Evolutionary conservation across 768 basidiomycete species (phyloP).

Genomic region (Panus rudis): DNA sequence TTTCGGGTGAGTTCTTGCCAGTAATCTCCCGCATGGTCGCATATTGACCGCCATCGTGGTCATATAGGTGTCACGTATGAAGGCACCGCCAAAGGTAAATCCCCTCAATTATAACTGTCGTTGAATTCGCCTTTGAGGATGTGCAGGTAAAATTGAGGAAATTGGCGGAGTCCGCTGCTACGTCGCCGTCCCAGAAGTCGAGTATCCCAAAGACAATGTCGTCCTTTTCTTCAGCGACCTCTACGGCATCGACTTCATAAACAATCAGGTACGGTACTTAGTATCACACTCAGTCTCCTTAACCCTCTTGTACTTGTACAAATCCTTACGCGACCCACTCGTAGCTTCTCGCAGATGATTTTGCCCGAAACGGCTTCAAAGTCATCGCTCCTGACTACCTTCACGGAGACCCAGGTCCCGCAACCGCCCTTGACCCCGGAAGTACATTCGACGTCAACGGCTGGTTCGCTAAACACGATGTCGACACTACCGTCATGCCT

Average conservation of each 20-base stretch:
- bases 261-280: constrained; percentile 21
- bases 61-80: constrained; percentile 28
- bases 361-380: constrained; percentile 35
- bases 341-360: constrained; percentile 33
- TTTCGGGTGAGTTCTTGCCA: constrained; percentile 1
- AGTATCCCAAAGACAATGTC: constrained; percentile 29
- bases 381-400: constrained; percentile 28
- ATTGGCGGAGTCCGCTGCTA: constrained; percentile 36
- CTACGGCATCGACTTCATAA: constrained; percentile 22
- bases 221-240: constrained; percentile 33
- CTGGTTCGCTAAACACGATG: constrained; percentile 31
- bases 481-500: constrained; percentile 22
- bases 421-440: background rate
- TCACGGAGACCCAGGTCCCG: constrained; percentile 18
- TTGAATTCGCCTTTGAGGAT: background rate
- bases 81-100: constrained; percentile 29
- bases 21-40: background rate
- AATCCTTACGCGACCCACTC: background rate
- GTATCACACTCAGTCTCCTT: background rate
- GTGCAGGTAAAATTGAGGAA: constrained; percentile 27
- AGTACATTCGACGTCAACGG: constrained; percentile 20
- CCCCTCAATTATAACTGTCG: background rate
- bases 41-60: background rate
- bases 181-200: constrained; percentile 31
- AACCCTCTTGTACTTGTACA: no score